Evolutionary conservation across 1,284 basidiomycete species (phyloP), one percentile per base, ranked within the genome.

Genomic region (Ustilago trichophora): DNA sequence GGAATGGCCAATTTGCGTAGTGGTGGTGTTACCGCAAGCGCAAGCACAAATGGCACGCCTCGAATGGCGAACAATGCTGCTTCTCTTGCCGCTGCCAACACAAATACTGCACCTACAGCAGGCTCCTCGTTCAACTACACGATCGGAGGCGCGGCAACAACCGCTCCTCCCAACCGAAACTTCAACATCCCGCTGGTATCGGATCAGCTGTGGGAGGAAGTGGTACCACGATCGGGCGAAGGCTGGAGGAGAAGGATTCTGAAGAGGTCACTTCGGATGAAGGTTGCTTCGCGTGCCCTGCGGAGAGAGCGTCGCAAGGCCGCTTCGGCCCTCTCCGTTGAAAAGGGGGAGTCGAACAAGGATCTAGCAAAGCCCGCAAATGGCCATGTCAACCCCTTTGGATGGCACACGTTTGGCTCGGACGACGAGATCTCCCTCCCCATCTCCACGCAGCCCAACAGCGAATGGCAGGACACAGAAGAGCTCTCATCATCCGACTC

Each of bases 141-240:
- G 3, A 63, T 64, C 26, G 59, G 54, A n/a, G 45, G 45, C 8
- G 35, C 34, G 2, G 47, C 35, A 6, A 35, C 52, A 3, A 24
- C 41, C 10, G 40, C 46, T 4, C 43, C 55, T 16, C 66, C 59
- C 2, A 63, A 63, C 19, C 55, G 55, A 40, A 44, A 36, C 29
- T 50, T 66, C 36, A 66, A 62, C 40, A 62, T 71, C 16, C 58
- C 68, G 4, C 32, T 53, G 5, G 48, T 71, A 2, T 66, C 68
- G 37, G 57, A 71, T 29, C 62, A 71, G 51, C 51, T 71, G 25
- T 71, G 68, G 68, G 62, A 71, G 25, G 68, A 71, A 29, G 54
- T 71, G 3, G 62, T 71, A 16, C 68, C 68, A 4, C 52, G 57
- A 8, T 64, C 59, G 16, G 63, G 62, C 15, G 57, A 58, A 11